phyloP scores from a whole-genome alignment of 2,329 filamentous ascomycete species.

The Atkinsonella hypoxylon region DNA sequence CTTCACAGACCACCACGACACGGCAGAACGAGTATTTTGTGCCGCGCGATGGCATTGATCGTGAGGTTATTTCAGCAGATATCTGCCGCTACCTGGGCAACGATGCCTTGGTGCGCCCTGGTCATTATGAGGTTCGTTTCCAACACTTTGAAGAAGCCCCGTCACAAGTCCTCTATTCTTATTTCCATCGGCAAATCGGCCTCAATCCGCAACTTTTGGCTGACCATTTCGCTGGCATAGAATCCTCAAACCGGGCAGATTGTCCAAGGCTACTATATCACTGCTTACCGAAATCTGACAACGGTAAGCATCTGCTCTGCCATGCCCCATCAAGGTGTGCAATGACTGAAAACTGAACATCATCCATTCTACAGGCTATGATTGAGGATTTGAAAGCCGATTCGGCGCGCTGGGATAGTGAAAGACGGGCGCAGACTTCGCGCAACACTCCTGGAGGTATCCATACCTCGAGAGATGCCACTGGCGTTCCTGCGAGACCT shows the following conservation, averaged over 20 bases:
- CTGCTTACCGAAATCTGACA: slow-evolving; percentile 66
- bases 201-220: too few species aligned
- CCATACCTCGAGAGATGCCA: slow-evolving; percentile 38
- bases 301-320: slow-evolving; percentile 41
- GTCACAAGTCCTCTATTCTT: neutral
- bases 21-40: slow-evolving; percentile 72
- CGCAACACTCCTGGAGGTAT: slow-evolving; percentile 46
- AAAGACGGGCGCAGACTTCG: slow-evolving; percentile 43
- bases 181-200: neutral
- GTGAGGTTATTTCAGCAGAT: slow-evolving; percentile 74
- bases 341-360: neutral
- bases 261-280: slow-evolving; percentile 64
- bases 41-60: slow-evolving; percentile 67
- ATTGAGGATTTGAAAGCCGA: slow-evolving; percentile 51
- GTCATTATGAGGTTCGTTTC: slow-evolving; percentile 51
- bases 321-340: neutral
- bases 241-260: slow-evolving; percentile 45
- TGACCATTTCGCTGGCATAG: slow-evolving; percentile 18
- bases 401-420: slow-evolving; percentile 49
- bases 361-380: slow-evolving; percentile 38
- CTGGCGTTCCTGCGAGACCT: slow-evolving; percentile 34
- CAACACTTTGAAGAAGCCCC: neutral
- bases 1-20: slow-evolving; percentile 25
- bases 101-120: slow-evolving; percentile 67
- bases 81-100: slow-evolving; percentile 77